Conservation (phyloP, 139 green algal species). For the Mesotaenium endlicherianum region DNA sequence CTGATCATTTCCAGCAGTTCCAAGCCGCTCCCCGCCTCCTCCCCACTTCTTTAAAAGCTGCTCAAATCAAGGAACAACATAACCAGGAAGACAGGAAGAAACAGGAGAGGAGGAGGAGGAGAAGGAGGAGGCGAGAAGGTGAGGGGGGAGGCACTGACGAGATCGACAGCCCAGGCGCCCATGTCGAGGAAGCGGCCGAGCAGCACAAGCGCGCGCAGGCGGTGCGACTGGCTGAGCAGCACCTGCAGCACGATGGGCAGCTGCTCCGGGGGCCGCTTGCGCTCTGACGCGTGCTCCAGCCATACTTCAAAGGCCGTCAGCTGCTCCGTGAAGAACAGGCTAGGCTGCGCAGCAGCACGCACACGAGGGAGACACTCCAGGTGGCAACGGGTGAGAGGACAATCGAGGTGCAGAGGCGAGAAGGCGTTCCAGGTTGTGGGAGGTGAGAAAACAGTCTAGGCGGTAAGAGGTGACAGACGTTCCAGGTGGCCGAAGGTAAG, state of each 20-base stretch:
- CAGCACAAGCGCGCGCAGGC: constrained; percentile 88
- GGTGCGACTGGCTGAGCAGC: constrained; percentile 89
- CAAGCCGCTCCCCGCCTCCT: too few relatives aligned
- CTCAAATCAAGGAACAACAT: background rate
- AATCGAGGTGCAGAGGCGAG: too few relatives aligned
- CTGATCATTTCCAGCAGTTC: too few relatives aligned
- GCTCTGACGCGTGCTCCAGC: constrained; percentile 77
- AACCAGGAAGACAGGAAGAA: background rate
- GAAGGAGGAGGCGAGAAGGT: background rate
- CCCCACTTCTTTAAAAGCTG: too few relatives aligned
- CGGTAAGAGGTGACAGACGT: too few relatives aligned
- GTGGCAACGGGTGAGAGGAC: too few relatives aligned
- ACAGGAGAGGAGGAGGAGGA: background rate
- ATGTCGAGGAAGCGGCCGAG: constrained; percentile 96
- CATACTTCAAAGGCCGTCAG: constrained; percentile 98
- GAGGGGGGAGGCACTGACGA: constrained; percentile 17
- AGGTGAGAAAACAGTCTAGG: too few relatives aligned
- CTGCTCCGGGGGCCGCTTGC: constrained; percentile 90
- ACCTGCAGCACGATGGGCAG: constrained; percentile 97
- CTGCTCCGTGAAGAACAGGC: constrained; percentile 95
- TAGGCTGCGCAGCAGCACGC: constrained; percentile 52
- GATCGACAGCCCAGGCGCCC: constrained; percentile 90
- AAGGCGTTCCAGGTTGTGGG: too few relatives aligned
- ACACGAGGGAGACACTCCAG: background rate
- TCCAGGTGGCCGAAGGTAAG: too few relatives aligned